Conservation (phyloP, 2,329 filamentous ascomycete genomes). For the Spiromastix sp. region DNA sequence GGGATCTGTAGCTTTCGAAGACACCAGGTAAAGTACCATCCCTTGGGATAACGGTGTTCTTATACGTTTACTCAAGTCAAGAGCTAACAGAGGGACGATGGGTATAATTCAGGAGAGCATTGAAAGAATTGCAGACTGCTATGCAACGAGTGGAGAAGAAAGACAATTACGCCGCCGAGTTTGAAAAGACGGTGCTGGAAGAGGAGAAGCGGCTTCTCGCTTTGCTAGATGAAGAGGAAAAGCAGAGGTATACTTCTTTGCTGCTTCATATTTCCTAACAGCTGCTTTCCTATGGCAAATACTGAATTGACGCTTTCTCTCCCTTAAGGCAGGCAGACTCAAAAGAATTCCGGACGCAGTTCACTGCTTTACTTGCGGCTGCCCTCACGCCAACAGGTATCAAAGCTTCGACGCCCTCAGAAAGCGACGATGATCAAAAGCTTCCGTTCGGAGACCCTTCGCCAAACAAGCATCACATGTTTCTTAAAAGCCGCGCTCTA, state of each 20-base stretch:
- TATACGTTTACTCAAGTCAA: neutral
- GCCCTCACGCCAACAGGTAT: conserved; percentile 7
- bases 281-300: too few relatives aligned
- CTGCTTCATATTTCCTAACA: neutral
- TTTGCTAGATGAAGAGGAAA: conserved; percentile 7
- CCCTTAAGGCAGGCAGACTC: too few relatives aligned
- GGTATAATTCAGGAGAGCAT: conserved; percentile 6
- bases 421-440: neutral
- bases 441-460: neutral
- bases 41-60: neutral
- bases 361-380: conserved; percentile 6
- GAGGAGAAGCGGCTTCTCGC: conserved; percentile 11
- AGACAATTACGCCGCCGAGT: conserved; percentile 11
- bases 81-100: too few relatives aligned
- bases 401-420: neutral
- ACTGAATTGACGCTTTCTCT: too few relatives aligned
- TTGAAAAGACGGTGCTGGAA: conserved; percentile 10
- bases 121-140: conserved; percentile 10
- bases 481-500: conserved; percentile 5
- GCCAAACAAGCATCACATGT: conserved; percentile 6
- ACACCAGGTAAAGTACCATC: neutral
- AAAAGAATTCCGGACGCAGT: conserved; percentile 8
- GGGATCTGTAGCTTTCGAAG: conserved; percentile 9
- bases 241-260: conserved; percentile 8
- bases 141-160: conserved; percentile 11